Evolutionary conservation across 2,329 filamentous ascomycete species (phyloP), one percentile per base, ranked within the genome.

Genomic region (Diaporthe sp.): DNA sequence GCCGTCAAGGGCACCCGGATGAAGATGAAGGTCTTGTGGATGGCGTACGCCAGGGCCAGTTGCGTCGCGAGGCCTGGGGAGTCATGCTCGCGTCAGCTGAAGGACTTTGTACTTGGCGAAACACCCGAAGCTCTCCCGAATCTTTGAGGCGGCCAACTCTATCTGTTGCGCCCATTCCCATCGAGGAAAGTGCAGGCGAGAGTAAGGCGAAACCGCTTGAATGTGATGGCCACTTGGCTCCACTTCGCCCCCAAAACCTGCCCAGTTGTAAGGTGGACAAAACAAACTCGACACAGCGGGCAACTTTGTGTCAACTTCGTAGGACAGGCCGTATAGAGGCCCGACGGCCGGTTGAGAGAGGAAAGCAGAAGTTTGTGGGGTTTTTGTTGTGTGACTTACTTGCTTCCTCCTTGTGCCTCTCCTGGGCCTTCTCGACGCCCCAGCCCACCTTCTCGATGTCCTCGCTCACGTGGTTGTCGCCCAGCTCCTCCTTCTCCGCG

Each of bases 1-100:
- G 95, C 95, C 1, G 97, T 97, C 77, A 98, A 85, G 12, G 97
- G 97, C 13, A 99, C 95, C n/a, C 97, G 91, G 78, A 98, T 84
- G 84, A 99, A 98, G 80, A 99, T 98, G 83, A 98, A 95, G 79
- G 94, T 97, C 86, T 99, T 99, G 88, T 99, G 97, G 74, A 99
- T 95, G 38, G 96, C 96, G 81, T 99, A 99, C 17, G 97, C 97
- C 66, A 99, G 89, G 22, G 95, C 95, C 40, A 99, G 87, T 82
- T 98, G 95, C 12, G 97, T 98, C 69, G 88, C 90, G 45, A 93
- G 83, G 78, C 91, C 91, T 92, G 7, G 35, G 60, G 57, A 54
- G 47, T 72, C 70, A 72, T 54, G 35, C 35, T 6, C 28, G 38
- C 38, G 70, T 72, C 70, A 72, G 70, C 42, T 54, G 45, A 15